A percentile compares a stretch with the other conserved stretches of the same genome.
These are phyloP conservation scores for Zanthoxylum bungeanum DNA, from an alignment of 345 rosid genomes.

Conservation along the genomic window DNA sequence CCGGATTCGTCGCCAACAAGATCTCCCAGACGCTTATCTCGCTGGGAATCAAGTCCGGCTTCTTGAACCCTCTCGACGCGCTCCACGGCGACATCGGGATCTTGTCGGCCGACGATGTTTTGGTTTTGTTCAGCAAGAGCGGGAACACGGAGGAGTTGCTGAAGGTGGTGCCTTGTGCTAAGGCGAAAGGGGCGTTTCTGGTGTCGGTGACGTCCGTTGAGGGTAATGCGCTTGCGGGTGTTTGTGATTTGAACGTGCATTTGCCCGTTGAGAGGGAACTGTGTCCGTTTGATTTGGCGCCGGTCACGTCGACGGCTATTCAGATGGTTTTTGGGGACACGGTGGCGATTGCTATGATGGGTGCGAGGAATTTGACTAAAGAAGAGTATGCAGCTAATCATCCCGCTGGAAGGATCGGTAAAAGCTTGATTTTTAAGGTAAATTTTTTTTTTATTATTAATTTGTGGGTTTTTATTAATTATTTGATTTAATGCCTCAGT, in stretches of 20 bases:
- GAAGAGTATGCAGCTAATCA: slow-evolving; percentile 92
- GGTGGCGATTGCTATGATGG: slow-evolving; percentile 94
- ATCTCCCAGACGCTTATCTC: slow-evolving; percentile 89
- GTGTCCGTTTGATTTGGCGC: slow-evolving; percentile 93
- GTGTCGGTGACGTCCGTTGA: slow-evolving; percentile 78
- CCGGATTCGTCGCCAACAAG: slow-evolving; percentile 92
- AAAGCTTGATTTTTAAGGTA: slow-evolving; percentile 91
- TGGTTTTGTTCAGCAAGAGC: slow-evolving; percentile 81
- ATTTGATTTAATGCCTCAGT: not conserved
- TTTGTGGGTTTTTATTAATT: not conserved
- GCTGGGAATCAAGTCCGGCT: slow-evolving; percentile 68
- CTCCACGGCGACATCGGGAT: slow-evolving; percentile 95
- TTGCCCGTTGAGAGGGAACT: slow-evolving; percentile 85
- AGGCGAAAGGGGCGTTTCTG: slow-evolving; percentile 64
- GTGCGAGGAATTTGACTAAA: slow-evolving; percentile 70
- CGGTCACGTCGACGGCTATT: slow-evolving; percentile 94
- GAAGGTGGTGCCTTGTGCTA: slow-evolving; percentile 87
- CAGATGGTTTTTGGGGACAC: slow-evolving; percentile 99
- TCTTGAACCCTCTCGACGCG: slow-evolving; percentile 84
- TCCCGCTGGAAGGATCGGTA: slow-evolving; percentile 96
- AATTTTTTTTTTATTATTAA: not conserved
- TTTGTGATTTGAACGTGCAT: slow-evolving; percentile 80
- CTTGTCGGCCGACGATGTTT: slow-evolving; percentile 45
- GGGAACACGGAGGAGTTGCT: slow-evolving; percentile 91
- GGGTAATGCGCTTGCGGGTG: slow-evolving; percentile 57